Base-by-base conservation (phyloP, 352 stramenopile genomes). In the Phytophthora kernoviae region DNA sequence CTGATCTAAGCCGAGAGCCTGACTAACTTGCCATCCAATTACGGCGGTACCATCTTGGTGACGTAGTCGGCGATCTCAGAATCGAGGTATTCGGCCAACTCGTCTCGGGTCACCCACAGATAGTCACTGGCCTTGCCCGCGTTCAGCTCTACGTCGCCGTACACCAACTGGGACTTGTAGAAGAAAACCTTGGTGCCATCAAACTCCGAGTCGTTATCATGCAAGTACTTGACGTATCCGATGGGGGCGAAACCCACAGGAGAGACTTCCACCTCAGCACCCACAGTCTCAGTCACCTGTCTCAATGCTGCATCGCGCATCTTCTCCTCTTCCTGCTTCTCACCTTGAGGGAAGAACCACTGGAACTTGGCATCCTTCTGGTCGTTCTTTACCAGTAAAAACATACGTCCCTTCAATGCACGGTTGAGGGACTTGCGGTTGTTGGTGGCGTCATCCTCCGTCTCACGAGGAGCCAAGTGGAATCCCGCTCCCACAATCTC, bases 381-480 rank as follows among this genome's bases (percentile, higher is more conserved):
- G 17, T 69, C 40, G 50, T 72, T 81, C 68, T 93, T 87, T 39
- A 92, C 79, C 45, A 94, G 62, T 59, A 94, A 42, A 45, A 94
- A 93, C 36, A 94, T 68, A 26, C 84, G 83, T 53, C 81, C 76
- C 67, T 93, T 93, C 10, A 94, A 69, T 50, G 85, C 83, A 20
- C 85, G 85, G 74, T 94, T 92, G 1, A 94, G 68, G 56, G 83
- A 93, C 72, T 92, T 90, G 77, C 84, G 85, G 76, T 94, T 91
- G 77, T 94, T 81, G 14, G 34, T 76, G 20, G 60, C 65, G 58
- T 93, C 83, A 46, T 90, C 85, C 66, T 88, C 81, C 15, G 85
- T 94, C 73, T 93, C 84, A 9, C 85, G 79, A 24, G 84, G 84
- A 9, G 85, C 85, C 26, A 94, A 52, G 12, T 88, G 71, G 65